Evolutionary conservation across 2,329 filamentous ascomycete genomes (phyloP).

Genomic region (Annulohypoxylon truncatum): DNA sequence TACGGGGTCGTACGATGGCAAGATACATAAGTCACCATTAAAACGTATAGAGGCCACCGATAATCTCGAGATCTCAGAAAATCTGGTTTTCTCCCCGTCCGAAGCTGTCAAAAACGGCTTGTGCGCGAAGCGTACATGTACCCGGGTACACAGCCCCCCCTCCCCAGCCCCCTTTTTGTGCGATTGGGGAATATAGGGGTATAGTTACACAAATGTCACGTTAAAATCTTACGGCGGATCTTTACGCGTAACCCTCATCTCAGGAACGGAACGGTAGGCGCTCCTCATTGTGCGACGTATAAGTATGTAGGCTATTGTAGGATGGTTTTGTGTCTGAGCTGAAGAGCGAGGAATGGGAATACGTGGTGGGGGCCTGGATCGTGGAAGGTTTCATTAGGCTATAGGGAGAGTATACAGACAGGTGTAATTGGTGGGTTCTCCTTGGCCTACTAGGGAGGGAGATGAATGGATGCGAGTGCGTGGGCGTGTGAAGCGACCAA

Average conservation of each 20-base stretch:
- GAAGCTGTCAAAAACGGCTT: background rate
- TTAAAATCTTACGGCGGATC: background rate
- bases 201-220: background rate
- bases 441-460: background rate
- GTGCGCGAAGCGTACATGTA: background rate
- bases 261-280: background rate
- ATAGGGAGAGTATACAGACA: background rate
- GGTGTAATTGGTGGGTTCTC: background rate
- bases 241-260: constrained; percentile 4
- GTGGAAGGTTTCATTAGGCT: background rate
- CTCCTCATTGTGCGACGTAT: background rate
- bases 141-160: background rate
- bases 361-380: background rate
- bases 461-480: no score
- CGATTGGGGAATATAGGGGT: background rate
- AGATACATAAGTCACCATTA: background rate
- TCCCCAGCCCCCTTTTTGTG: no score
- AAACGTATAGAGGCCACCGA: no score
- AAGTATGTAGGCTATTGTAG: background rate
- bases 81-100: background rate
- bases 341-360: background rate
- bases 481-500: no score
- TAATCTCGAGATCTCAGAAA: background rate
- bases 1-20: background rate
- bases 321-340: background rate